phyloP scores from a whole-genome alignment of 139 green algal genomes.

The Asterochloris sp. region DNA sequence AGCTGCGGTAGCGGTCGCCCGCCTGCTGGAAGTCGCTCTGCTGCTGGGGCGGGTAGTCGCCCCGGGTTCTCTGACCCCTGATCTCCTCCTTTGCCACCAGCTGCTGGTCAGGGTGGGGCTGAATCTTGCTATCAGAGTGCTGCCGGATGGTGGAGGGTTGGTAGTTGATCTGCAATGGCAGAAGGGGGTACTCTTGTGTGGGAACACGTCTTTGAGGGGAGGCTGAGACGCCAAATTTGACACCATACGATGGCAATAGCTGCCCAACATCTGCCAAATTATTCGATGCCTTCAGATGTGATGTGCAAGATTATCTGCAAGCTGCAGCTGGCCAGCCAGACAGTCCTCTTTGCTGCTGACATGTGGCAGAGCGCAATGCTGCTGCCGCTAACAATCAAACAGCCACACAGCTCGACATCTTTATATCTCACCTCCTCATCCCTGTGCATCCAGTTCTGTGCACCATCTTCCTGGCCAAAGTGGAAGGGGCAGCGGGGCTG shows the following conservation, averaged over 20 bases:
- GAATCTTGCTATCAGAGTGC: neutral
- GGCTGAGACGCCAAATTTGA: too few species aligned
- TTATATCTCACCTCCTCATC: constrained; percentile 10
- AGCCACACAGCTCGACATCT: neutral
- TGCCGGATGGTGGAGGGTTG: constrained; percentile 22
- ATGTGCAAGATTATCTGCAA: too few species aligned
- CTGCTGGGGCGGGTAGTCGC: constrained; percentile 1
- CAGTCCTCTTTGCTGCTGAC: too few species aligned
- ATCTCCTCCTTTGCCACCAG: neutral
- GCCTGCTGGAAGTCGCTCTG: constrained; percentile 21
- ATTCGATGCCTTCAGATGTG: too few species aligned
- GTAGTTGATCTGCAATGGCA: constrained; percentile 19
- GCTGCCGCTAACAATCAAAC: too few species aligned
- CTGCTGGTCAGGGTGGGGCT: neutral
- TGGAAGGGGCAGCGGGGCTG: constrained; percentile 55
- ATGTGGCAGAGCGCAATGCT: too few species aligned
- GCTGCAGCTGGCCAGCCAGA: too few species aligned
- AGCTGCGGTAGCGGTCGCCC: constrained; percentile 17
- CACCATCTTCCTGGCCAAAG: constrained; percentile 22
- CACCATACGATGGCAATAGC: too few species aligned
- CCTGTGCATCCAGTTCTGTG: constrained; percentile 19
- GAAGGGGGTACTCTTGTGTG: too few species aligned
- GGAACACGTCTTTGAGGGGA: too few species aligned
- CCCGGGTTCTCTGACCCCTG: neutral
- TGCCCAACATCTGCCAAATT: too few species aligned